These are phyloP conservation scores for Penicillium sp. DNA, from an alignment of 2,329 filamentous ascomycete species.

Conservation along the genomic window DNA sequence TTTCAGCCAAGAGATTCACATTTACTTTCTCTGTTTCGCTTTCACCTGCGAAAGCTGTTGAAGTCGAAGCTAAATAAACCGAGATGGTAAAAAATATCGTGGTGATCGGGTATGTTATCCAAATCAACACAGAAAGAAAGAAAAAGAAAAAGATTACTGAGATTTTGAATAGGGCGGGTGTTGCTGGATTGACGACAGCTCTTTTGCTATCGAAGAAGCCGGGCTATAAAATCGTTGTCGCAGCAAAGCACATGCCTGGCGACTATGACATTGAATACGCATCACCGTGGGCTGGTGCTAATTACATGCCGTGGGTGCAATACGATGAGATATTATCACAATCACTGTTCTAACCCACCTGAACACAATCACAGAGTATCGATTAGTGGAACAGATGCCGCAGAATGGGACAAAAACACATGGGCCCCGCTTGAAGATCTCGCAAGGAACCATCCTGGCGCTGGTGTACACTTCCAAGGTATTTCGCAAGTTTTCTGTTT, in stretches of 20 bases:
- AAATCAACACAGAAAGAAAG: not conserved
- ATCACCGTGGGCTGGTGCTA: conserved; percentile 83
- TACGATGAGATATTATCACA: not conserved
- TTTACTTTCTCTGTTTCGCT: not conserved
- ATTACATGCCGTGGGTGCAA: conserved; percentile 64
- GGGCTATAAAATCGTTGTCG: conserved; percentile 60
- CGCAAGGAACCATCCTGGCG: conserved; percentile 7
- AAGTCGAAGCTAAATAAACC: not conserved
- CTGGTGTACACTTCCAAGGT: conserved; percentile 16
- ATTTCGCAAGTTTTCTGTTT: not conserved
- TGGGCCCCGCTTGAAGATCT: conserved; percentile 11
- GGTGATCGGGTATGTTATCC: not conserved
- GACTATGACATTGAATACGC: conserved; percentile 88
- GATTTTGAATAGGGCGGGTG: not conserved
- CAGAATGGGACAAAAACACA: conserved; percentile 14
- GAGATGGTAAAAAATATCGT: not conserved
- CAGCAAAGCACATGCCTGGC: conserved; percentile 85
- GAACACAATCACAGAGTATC: not conserved
- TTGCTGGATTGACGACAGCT: conserved; percentile 61
- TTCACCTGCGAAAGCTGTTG: not conserved
- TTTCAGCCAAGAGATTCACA: not conserved
- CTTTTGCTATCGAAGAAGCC: conserved; percentile 56
- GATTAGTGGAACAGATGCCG: conserved; percentile 4
- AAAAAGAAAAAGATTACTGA: not conserved
- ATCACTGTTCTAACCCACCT: not conserved